These are phyloP conservation scores for Pyracantha coccinea DNA, from an alignment of 331 rosid species.

Conservation along the genomic window DNA sequence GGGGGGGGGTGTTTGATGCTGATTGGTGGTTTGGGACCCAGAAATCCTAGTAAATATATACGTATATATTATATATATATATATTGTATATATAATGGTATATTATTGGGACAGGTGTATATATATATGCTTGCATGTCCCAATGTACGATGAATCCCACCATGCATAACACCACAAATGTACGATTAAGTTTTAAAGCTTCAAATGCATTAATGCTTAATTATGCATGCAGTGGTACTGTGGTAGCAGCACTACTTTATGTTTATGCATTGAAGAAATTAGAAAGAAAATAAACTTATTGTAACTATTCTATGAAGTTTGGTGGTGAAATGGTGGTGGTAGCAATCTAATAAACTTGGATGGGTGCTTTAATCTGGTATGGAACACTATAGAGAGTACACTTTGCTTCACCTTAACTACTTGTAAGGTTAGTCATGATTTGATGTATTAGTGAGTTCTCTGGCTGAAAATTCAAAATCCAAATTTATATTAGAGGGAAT, in stretches of 20 bases:
- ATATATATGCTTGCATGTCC: too few species aligned
- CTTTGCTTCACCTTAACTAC: background rate
- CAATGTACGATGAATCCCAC: background rate
- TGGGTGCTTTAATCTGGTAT: background rate
- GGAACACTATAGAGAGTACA: background rate
- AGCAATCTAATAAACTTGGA: background rate
- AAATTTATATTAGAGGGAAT: too few species aligned
- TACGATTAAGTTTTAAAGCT: background rate
- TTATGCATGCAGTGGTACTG: background rate
- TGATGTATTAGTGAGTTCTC: background rate
- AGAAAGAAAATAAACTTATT: background rate
- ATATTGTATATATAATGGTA: too few species aligned
- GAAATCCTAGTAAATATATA: background rate
- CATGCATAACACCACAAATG: background rate
- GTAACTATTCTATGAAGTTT: background rate
- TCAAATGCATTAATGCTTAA: background rate
- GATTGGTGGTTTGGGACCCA: background rate
- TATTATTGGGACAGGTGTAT: background rate
- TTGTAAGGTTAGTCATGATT: background rate
- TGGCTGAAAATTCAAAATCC: background rate
- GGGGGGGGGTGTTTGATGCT: background rate
- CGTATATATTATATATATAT: too few species aligned
- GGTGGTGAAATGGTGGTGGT: background rate
- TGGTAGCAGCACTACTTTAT: background rate
- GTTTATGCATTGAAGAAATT: background rate